These are phyloP conservation scores for Pilobolus umbonatus DNA, from an alignment of 192 early-diverging fungal species.

Conservation along the genomic window DNA sequence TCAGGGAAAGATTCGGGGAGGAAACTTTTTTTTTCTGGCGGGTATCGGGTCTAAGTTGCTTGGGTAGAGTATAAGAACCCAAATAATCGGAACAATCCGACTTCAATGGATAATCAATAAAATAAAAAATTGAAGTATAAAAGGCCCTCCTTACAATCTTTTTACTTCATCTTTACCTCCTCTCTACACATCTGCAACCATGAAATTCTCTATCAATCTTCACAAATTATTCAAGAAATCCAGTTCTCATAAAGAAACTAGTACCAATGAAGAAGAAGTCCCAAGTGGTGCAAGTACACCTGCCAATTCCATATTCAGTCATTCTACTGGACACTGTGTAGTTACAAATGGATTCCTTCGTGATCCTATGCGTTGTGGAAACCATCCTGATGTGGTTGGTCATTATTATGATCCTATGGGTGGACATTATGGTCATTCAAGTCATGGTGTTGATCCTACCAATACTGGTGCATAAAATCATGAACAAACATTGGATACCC, in stretches of 20 bases:
- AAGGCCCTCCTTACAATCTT: too few relatives aligned
- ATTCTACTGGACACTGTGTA: too few relatives aligned
- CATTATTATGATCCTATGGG: slow-evolving; percentile 28
- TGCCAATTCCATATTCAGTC: not conserved
- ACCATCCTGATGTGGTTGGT: slow-evolving; percentile 24
- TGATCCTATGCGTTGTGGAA: slow-evolving; percentile 26
- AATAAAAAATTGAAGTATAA: too few relatives aligned
- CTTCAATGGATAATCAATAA: too few relatives aligned
- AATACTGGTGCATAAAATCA: slow-evolving; percentile 29
- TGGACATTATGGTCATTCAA: slow-evolving; percentile 2
- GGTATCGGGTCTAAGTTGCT: too few relatives aligned
- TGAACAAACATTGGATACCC: too few relatives aligned
- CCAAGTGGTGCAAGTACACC: not conserved
- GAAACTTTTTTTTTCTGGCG: too few relatives aligned
- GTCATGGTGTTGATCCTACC: slow-evolving; percentile 19
- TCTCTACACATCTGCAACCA: not conserved
- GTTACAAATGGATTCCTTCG: slow-evolving; percentile 3
- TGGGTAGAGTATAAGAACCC: too few relatives aligned
- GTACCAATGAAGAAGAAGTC: not conserved
- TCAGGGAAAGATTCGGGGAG: too few relatives aligned
- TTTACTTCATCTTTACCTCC: not conserved
- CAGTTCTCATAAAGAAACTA: not conserved
- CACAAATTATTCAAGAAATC: not conserved
- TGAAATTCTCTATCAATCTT: slow-evolving; percentile 2
- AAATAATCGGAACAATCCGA: too few relatives aligned